Base-by-base conservation (phyloP, 2,329 filamentous ascomycete genomes). In the Fusarium drepaniforme region DNA sequence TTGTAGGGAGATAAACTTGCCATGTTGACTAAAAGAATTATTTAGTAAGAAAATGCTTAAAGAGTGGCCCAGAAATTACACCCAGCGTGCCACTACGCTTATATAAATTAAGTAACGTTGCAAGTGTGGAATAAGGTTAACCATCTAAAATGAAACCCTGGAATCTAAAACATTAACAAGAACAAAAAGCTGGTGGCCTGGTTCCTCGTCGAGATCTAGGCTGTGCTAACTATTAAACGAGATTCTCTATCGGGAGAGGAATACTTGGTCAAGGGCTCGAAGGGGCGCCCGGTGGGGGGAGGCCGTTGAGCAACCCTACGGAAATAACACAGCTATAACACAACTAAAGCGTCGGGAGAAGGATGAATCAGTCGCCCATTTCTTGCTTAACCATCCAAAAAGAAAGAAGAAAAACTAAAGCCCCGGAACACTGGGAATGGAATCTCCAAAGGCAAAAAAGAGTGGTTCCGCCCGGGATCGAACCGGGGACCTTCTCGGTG, bases 401-500 rank as follows among this genome's bases (percentile, higher is more conserved):
- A n/a, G n/a, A 12, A n/a, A 38, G 13, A 37, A 35, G 13, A 35
- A 15, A 35, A 15, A 6, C 16, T 16, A 8, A 40, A 40, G 0
- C 38, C 38, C 38, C 5, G 38, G 18, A 40, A n/a, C 18, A n/a
- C 38, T n/a, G 5, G 38, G 38, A n/a, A 42, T n/a, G 18, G 5
- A 30, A n/a, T 5, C 3, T 11, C 30, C 9, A 12, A 21, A 28
- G 25, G 23, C 58, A 61, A 63, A 63, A 63, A 63, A 53, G 9
- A 15, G 30, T 62, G 60, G 40, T 63, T 63, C 60, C 60, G 60
- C 60, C 42, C 60, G 42, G 60, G 60, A 35, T 63, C 44, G 60
- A 63, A 63, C 60, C 42, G 60, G 42, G 60, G 60, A 63, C 60
- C 60, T 63, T 63, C 60, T 63, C 60, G 60, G 60, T 63, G 60